Evolutionary conservation across 139 green algal species (phyloP).

Genomic region (Chlamydomonas sp.): DNA sequence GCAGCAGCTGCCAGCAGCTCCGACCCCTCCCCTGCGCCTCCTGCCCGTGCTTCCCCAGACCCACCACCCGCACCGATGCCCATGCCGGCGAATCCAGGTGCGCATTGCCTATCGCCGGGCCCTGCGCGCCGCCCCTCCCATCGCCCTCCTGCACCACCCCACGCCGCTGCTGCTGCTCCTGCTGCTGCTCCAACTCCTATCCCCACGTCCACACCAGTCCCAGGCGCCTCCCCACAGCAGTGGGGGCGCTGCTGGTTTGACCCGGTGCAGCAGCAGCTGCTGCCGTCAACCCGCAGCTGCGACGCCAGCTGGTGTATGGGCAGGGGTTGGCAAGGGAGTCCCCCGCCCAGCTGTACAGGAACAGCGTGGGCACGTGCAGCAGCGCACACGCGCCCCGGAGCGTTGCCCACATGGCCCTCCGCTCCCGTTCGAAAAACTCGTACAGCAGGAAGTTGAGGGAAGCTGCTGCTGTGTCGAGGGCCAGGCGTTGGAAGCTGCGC

Average conservation of each 20-base stretch:
- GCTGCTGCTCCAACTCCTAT: background rate
- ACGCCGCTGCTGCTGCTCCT: background rate
- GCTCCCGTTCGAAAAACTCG: constrained; percentile 16
- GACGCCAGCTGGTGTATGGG: constrained; percentile 19
- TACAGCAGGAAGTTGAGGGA: constrained; percentile 12
- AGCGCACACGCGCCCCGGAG: background rate
- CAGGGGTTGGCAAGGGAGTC: constrained; percentile 18
- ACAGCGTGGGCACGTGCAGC: background rate
- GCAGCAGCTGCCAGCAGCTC: too few relatives aligned
- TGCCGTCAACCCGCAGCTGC: background rate
- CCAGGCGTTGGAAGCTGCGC: background rate
- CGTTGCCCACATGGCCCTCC: constrained; percentile 2
- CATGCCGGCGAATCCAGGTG: too few relatives aligned
- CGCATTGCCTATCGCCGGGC: too few relatives aligned
- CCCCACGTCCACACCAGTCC: too few relatives aligned
- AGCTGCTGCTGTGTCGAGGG: background rate
- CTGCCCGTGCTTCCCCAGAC: too few relatives aligned
- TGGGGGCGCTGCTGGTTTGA: too few relatives aligned
- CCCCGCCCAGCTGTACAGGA: constrained; percentile 16
- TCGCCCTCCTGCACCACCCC: too few relatives aligned
- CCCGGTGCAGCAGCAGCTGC: background rate
- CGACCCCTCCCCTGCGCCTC: too few relatives aligned
- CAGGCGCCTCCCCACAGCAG: too few relatives aligned
- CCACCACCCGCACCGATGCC: background rate
- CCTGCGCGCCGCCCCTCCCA: too few relatives aligned